Conservation (phyloP, 1,139 yeast genomes). For the Zhuliangozyma blackwelliae region DNA sequence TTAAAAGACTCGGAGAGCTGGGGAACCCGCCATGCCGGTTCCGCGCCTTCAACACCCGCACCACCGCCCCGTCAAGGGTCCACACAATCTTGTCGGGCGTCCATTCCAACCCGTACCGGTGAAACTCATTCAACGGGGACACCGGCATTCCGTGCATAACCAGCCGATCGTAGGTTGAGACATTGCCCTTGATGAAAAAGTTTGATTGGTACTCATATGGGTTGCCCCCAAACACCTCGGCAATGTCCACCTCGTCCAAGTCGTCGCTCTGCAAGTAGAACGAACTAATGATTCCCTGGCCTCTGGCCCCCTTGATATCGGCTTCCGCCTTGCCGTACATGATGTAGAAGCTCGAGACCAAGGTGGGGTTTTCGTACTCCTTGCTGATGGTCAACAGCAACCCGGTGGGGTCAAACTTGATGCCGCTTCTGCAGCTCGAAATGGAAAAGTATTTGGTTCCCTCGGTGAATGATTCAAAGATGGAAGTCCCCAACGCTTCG, state of each 20-base stretch:
- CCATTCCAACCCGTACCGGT: conserved; percentile 38
- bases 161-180: conserved; percentile 40
- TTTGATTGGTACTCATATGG: conserved; percentile 34
- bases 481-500: conserved; percentile 16
- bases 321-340: conserved; percentile 42
- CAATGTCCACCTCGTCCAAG: conserved; percentile 45
- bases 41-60: conserved; percentile 19
- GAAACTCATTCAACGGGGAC: conserved; percentile 20
- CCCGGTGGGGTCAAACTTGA: conserved; percentile 11
- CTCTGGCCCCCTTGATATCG: conserved; percentile 33
- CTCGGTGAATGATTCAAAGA: conserved; percentile 13
- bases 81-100: conserved; percentile 29
- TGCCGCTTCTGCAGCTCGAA: conserved; percentile 7
- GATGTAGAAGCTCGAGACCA: conserved; percentile 33
- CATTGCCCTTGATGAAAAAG: conserved; percentile 43
- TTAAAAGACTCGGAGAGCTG: conserved; percentile 34
- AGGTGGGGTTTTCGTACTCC: conserved; percentile 37
- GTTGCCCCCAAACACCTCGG: conserved; percentile 42
- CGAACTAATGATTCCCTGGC: conserved; percentile 41
- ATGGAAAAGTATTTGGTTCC: conserved; percentile 11
- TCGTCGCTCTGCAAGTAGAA: conserved; percentile 45
- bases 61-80: conserved; percentile 26
- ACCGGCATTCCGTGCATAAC: conserved; percentile 23
- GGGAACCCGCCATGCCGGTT: conserved; percentile 30
- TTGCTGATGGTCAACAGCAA: conserved; percentile 18